Conservation (phyloP, 208 protist species). For the Leishmania mexicana region DNA sequence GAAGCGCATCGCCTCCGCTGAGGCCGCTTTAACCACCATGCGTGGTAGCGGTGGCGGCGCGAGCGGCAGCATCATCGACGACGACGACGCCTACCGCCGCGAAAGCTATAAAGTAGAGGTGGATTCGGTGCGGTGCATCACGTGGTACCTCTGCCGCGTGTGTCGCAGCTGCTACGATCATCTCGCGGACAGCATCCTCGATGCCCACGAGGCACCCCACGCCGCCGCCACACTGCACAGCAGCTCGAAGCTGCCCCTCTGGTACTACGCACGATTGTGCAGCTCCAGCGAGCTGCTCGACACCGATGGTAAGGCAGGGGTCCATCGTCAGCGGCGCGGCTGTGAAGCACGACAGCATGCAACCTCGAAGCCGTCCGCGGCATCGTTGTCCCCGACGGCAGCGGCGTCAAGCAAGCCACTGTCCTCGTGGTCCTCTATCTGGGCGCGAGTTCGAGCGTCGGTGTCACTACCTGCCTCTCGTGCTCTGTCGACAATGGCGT, state of each 20-base stretch:
- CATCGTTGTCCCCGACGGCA: not conserved
- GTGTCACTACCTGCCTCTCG: not conserved
- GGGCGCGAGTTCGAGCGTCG: constrained; percentile 8
- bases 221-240: not conserved
- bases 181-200: constrained; percentile 17
- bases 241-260: constrained; percentile 4
- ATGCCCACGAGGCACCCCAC: constrained; percentile 18
- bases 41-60: not conserved
- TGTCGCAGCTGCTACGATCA: constrained; percentile 24
- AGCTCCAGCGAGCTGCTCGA: not conserved
- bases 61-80: not conserved
- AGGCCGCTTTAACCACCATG: not conserved
- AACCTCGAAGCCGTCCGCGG: not conserved
- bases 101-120: constrained; percentile 20
- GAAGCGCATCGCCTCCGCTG: not conserved
- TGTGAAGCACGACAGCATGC: not conserved
- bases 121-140: constrained; percentile 8
- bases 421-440: constrained; percentile 1
- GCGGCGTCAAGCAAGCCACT: not conserved
- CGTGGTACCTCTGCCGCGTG: constrained; percentile 35
- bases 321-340: not conserved
- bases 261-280: constrained; percentile 23
- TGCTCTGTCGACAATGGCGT: not conserved
- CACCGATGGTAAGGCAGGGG: not conserved
- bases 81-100: constrained; percentile 8